Conservation (phyloP, 352 stramenopile genomes). For the Pythium apleroticum region DNA sequence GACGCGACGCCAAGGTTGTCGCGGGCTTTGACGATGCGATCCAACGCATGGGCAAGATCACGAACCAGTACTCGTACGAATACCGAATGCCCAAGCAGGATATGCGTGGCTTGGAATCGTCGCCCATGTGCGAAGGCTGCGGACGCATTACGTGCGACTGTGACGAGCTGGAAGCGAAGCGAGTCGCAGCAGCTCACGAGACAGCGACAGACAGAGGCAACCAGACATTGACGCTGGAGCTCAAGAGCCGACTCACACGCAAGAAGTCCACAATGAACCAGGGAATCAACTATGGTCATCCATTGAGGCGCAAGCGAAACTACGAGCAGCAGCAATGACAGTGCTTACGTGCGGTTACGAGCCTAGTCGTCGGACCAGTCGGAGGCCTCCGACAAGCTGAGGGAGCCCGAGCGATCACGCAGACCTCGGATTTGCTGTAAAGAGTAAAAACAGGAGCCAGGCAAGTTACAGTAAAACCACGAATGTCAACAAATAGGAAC, state of each 20-base stretch:
- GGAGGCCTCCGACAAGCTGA: slow-evolving; percentile 83
- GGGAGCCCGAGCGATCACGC: slow-evolving; percentile 67
- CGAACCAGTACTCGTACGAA: slow-evolving; percentile 53
- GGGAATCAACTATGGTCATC: slow-evolving; percentile 28
- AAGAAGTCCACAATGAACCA: slow-evolving; percentile 10
- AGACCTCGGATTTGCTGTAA: slow-evolving; percentile 82
- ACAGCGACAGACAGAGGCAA: background rate
- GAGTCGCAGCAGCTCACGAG: background rate
- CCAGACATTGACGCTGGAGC: slow-evolving; percentile 2
- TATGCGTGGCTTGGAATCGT: slow-evolving; percentile 37
- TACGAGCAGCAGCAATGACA: slow-evolving; percentile 19
- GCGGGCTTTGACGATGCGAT: slow-evolving; percentile 53
- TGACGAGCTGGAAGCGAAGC: slow-evolving; percentile 17
- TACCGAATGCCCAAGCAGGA: slow-evolving; percentile 64
- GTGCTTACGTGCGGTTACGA: background rate
- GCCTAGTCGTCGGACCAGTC: slow-evolving; percentile 86
- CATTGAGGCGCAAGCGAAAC: slow-evolving; percentile 28
- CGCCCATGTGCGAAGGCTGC: slow-evolving; percentile 47
- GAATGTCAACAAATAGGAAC: background rate
- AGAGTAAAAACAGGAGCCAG: background rate
- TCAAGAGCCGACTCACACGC: background rate
- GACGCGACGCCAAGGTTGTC: slow-evolving; percentile 42
- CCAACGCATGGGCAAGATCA: slow-evolving; percentile 48
- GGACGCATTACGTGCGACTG: slow-evolving; percentile 62
- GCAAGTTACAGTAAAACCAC: slow-evolving; percentile 1